phyloP scores from a whole-genome alignment of 192 early-diverging fungal genomes.

The Diversispora epigaea region DNA sequence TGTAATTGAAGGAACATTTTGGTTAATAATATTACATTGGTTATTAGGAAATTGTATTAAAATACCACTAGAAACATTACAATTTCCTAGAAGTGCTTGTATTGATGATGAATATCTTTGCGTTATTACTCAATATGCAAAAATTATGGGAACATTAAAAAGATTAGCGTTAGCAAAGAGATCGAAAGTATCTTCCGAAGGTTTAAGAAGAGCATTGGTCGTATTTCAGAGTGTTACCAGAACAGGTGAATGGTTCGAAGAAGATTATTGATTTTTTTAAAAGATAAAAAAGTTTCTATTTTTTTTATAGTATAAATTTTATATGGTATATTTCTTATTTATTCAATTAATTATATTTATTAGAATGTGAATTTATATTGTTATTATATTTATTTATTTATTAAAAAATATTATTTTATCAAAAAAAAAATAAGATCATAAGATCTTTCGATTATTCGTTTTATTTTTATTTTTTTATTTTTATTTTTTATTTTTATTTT shows the following conservation, averaged over 20 bases:
- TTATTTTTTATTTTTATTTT: no score
- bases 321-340: no score
- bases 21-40: constrained; percentile 19
- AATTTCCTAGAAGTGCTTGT: constrained; percentile 15
- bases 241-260: not conserved
- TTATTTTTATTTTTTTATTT: no score
- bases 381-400: no score
- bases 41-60: constrained; percentile 1
- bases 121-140: constrained; percentile 6
- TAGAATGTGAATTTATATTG: no score
- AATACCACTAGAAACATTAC: constrained; percentile 13
- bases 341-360: no score
- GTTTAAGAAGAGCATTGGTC: constrained; percentile 7
- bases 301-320: no score
- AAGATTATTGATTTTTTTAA: not conserved
- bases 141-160: not conserved
- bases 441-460: no score
- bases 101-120: constrained; percentile 21
- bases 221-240: not conserved
- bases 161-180: not conserved
- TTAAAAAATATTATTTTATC: no score
- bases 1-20: constrained; percentile 21
- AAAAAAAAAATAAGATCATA: no score
- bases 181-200: not conserved
- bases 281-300: no score